These are phyloP conservation scores for Alternaria metachromatica DNA, from an alignment of 2,329 filamentous ascomycete genomes.

Conservation along the genomic window DNA sequence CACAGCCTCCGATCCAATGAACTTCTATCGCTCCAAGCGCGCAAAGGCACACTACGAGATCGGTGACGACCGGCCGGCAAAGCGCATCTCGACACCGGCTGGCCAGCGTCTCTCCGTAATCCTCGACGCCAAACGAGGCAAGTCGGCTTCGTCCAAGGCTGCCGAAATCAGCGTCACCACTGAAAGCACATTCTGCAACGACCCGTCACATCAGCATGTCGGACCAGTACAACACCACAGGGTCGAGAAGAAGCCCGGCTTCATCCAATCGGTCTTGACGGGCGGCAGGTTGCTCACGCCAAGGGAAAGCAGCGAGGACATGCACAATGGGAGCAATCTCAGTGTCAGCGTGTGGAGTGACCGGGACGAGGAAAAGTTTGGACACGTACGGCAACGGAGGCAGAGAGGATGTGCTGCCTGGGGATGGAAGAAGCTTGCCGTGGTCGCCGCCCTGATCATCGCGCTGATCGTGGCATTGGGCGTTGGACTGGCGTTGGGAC, in stretches of 20 bases:
- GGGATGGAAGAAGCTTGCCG: conserved; percentile 49
- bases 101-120: conserved; percentile 52
- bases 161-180: conserved; percentile 37
- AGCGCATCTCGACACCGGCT: conserved; percentile 52
- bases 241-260: conserved; percentile 22
- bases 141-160: conserved; percentile 18
- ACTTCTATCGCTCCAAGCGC: conserved; percentile 32
- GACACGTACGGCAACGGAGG: conserved; percentile 30
- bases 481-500: conserved; percentile 50
- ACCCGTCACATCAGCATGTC: conserved; percentile 34
- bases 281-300: conserved; percentile 36
- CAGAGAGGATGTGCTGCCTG: conserved; percentile 34
- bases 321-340: conserved; percentile 36
- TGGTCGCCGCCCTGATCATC: conserved; percentile 45
- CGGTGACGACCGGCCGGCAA: conserved; percentile 41
- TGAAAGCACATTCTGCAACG: conserved; percentile 38
- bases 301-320: conserved; percentile 38
- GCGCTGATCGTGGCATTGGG: conserved; percentile 48
- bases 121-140: conserved; percentile 39
- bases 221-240: conserved; percentile 26
- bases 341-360: conserved; percentile 49
- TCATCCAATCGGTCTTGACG: conserved; percentile 26
- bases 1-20: conserved; percentile 23
- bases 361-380: conserved; percentile 42
- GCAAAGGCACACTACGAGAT: conserved; percentile 31